Evolutionary conservation across 176 grass and related monocot genomes (phyloP).

Genomic region (Aegilops tauschii): DNA sequence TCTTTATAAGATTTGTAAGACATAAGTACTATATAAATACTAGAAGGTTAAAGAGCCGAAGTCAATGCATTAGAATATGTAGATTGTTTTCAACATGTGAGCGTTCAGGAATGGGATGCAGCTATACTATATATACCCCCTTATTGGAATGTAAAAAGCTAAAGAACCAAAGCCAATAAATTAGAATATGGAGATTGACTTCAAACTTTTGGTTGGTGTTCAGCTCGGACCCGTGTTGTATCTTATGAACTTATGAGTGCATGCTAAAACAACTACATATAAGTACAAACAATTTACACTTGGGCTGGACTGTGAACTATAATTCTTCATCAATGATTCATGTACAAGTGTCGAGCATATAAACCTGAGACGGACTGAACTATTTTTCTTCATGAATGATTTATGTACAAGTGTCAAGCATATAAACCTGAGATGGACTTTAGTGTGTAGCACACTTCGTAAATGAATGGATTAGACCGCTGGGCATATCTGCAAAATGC

Average conservation of each 20-base stretch:
- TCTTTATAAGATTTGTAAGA: neutral
- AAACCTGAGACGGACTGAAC: neutral
- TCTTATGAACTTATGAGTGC: neutral
- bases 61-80: neutral
- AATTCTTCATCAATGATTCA: neutral
- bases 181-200: neutral
- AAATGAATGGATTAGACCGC: neutral
- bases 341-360: neutral
- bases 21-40: neutral
- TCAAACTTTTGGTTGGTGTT: neutral
- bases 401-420: neutral
- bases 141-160: too few species aligned
- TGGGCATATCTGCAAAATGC: neutral
- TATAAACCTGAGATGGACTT: neutral
- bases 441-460: neutral
- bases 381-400: slow-evolving; percentile 5
- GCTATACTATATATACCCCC: neutral
- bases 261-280: neutral
- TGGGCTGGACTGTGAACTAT: neutral
- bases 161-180: too few species aligned
- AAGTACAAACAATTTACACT: neutral
- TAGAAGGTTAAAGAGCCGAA: neutral
- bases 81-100: neutral
- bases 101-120: neutral
- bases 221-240: neutral